Evolutionary conservation across 768 basidiomycete species (phyloP), one percentile per base, ranked within the genome.

Genomic region (Clavaria fumosa): DNA sequence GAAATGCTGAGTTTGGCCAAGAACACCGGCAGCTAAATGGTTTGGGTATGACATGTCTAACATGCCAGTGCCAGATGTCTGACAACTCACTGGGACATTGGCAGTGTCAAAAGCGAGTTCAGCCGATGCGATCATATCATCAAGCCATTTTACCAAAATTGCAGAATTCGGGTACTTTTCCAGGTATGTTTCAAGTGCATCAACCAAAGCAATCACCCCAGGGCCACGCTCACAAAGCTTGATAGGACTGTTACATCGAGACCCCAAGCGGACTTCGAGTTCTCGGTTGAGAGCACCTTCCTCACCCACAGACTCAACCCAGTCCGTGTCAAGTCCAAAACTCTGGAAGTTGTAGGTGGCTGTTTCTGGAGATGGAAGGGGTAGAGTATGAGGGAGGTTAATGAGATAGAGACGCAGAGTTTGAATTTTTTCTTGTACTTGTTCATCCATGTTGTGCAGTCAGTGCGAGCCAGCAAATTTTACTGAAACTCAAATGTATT

Each of bases 121-220:
- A 7, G 35, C 34, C 31, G 40, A 37, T 27, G 4, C 22, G 22
- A 37, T 14, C 12, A 35, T 10, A 23, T 41, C 40, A 14, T 15
- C 12, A 7, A 41, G 17, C 40, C 40, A 41, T 28, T 41, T 41
- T n/a, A 21, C 30, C 19, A 41, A 20, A 32, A 41, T 18, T n/a
- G 23, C 27, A 2, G 35, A 41, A 18, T 37, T 20, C 6, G 40
- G 40, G 17, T 37, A 31, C 17, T 28, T 40, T 15, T 23, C 15
- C 14, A 41, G 34, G 19, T 37, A 37, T 4, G 18, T n/a, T 28
- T 41, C 28, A 14, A 41, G 40, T 10, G 37, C 22, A 35, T 27
- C 28, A 6, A 28, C 23, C 19, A 41, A 28, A 10, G 40, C 23
- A 18, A n/a, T 18, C 6, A 41, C 31, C 6, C 20, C 32, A 17